Base-by-base conservation (phyloP, 2,329 filamentous ascomycete species). In the Apiospora hydei region DNA sequence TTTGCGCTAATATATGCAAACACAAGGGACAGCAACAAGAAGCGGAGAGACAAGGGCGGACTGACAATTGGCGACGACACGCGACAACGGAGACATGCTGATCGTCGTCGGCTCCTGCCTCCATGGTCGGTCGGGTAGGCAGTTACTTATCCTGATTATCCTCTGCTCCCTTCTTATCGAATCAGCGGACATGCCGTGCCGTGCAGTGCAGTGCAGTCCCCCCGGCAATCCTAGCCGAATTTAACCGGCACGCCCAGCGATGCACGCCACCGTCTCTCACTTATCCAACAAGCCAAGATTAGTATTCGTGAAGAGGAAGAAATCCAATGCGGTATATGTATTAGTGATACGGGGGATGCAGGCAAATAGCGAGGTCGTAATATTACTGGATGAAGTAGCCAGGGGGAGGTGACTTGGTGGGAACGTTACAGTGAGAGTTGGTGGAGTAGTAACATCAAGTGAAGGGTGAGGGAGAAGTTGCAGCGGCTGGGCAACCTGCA, bases 101-200 rank as follows among this genome's bases (percentile, higher is more conserved):
- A 41, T 34, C 57, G 8, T 64, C 34, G 57, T 64, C 57, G 57
- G 30, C n/a, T 41, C 21, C 34, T 41, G 57, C 18, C 30, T 41
- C 57, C 34, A 64, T 64, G 38, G 18, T 41, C 41, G 57, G 57
- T 10, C 41, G 57, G 57, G 34, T 41, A 2, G 18, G 3, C 34
- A 61, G 11, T 34, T 41, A 41, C 57, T 64, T 64, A 64, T 64
- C 57, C 57, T 38, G 34, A 64, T 41, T 11, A 14, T 64, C 57
- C 10, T n/a, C 57, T 64, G n/a, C 57, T 64, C 30, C 18, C 18
- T 38, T n/a, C 57, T 38, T 41, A 64, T 64, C 57, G 34, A 64
- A 41, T 64, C 21, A 64, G 34, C 57, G 41, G 18, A 18, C 57
- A 64, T 64, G 11, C 34, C 34, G 57, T 64, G 57, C 34, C 57